A percentile compares a stretch with the other conserved stretches of the same genome.
These are phyloP conservation scores for Bacterosira constricta DNA, from an alignment of 108 stramenopile species.

Conservation along the genomic window DNA sequence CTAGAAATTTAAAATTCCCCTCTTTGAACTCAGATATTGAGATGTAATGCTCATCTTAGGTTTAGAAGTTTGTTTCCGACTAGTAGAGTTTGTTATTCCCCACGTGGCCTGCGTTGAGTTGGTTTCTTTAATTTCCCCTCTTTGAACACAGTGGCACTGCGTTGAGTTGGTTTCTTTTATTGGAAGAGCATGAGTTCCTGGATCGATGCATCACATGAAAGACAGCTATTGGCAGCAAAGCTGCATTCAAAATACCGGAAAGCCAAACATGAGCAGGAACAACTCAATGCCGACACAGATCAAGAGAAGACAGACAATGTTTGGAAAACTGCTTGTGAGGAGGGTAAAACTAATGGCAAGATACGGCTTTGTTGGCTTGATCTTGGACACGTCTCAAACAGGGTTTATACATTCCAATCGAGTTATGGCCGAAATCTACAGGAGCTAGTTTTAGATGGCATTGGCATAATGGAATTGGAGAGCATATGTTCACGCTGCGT, in stretches of 20 bases:
- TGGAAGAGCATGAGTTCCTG: constrained; percentile 21
- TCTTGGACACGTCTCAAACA: constrained; percentile 8
- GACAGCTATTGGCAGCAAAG: constrained; percentile 9
- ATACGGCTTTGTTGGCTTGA: constrained; percentile 26
- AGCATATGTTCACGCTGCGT: constrained; percentile 8
- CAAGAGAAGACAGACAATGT: constrained; percentile 1
- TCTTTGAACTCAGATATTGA: too few relatives aligned
- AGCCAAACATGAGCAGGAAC: not conserved
- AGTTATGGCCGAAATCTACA: constrained; percentile 10
- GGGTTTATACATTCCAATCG: constrained; percentile 24
- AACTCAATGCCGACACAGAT: not conserved
- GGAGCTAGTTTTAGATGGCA: constrained; percentile 30
- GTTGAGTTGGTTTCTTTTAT: too few relatives aligned
- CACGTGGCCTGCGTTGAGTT: too few relatives aligned
- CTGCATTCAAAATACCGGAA: constrained; percentile 11
- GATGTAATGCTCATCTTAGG: too few relatives aligned
- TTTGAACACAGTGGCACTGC: too few relatives aligned
- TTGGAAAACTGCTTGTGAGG: constrained; percentile 31
- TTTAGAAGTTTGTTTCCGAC: too few relatives aligned
- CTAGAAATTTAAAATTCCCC: not conserved
- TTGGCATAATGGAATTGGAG: constrained; percentile 2
- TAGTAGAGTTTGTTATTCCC: too few relatives aligned
- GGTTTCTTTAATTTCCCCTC: too few relatives aligned
- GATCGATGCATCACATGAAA: constrained; percentile 11
- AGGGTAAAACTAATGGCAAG: constrained; percentile 12